These are phyloP conservation scores for Debaryomyces singareniensis DNA, from an alignment of 1,139 yeast genomes.

Conservation along the genomic window DNA sequence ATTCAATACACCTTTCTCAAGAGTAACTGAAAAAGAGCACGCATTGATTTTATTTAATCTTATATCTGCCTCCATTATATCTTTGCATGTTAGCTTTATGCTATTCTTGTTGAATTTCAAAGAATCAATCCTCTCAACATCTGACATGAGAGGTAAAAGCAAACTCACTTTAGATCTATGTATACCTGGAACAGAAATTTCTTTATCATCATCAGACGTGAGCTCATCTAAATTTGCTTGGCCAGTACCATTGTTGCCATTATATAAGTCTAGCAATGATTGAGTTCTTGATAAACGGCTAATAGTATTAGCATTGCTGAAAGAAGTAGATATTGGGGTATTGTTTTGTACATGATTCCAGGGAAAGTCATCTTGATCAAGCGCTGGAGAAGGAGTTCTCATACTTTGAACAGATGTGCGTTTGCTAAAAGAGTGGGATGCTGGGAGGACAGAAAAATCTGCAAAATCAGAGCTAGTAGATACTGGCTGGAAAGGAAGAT, in stretches of 20 bases:
- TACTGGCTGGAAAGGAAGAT: neutral
- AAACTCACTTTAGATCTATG: slow-evolving; percentile 23
- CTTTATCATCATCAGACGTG: slow-evolving; percentile 7
- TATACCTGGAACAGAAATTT: slow-evolving; percentile 12
- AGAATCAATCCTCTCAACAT: slow-evolving; percentile 12
- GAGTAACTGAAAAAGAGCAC: neutral
- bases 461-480: slow-evolving; percentile 1
- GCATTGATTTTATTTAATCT: neutral
- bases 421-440: slow-evolving; percentile 17
- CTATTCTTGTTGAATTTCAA: slow-evolving; percentile 17
- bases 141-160: slow-evolving; percentile 17
- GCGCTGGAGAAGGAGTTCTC: slow-evolving; percentile 42
- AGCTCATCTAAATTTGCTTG: slow-evolving; percentile 1
- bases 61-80: slow-evolving; percentile 19
- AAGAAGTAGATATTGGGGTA: slow-evolving; percentile 4
- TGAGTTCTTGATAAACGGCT: slow-evolving; percentile 26
- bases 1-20: neutral
- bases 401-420: slow-evolving; percentile 26
- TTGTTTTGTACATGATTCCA: slow-evolving; percentile 15
- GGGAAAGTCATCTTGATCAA: slow-evolving; percentile 39
- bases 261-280: slow-evolving; percentile 31
- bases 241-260: slow-evolving; percentile 7
- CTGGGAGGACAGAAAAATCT: slow-evolving; percentile 6
- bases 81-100: slow-evolving; percentile 21
- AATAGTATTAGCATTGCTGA: slow-evolving; percentile 4